Base-by-base conservation (phyloP, 352 stramenopile genomes). In the Aphanomyces euteiches region DNA sequence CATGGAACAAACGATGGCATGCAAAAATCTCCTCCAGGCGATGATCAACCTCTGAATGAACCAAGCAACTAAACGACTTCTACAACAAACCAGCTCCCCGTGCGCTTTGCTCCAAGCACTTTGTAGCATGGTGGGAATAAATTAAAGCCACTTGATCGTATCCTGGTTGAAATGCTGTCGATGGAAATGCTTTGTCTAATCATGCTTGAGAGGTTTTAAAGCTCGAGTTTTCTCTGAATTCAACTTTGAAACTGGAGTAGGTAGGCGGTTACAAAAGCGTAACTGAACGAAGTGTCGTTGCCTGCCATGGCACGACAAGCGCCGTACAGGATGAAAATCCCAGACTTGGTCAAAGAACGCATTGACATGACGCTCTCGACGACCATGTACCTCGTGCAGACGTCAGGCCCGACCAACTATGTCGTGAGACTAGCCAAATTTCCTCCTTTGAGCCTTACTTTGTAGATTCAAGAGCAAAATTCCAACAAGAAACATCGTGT, bases 301-400 rank as follows among this genome's bases (percentile, higher is more conserved):
- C 5, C 28, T 17, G 43, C 40, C 34, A 54, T 47, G 21, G 64
- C 38, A 34, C 47, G 64, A 71, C 21, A 90, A 38, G 77, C 87
- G 76, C 75, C 85, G 70, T 94, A 82, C 69, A 77, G 83, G 21
- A 56, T 73, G 7, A 94, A 92, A 68, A 72, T 68, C n/a, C 72
- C 87, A 0, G 76, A 78, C 37, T 53, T 75, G 2, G 72, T 92
- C 47, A 75, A 76, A 38, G 54, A 76, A 64, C 81, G 82, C 45
- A 92, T 94, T 40, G 79, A 90, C 47, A 64, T 90, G 72, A 92
- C 81, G 57, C 73, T 89, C 3, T 71, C 37, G 28, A 80, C 72
- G 13, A 92, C 85, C 4, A 90, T 94, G 85, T 94, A 92, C 60
- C 74, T 94, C 28, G 83, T 92, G 58, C 83, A 91, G 78, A 92